Conservation (phyloP, 1,284 basidiomycete species). For the Boletellus sp. region DNA sequence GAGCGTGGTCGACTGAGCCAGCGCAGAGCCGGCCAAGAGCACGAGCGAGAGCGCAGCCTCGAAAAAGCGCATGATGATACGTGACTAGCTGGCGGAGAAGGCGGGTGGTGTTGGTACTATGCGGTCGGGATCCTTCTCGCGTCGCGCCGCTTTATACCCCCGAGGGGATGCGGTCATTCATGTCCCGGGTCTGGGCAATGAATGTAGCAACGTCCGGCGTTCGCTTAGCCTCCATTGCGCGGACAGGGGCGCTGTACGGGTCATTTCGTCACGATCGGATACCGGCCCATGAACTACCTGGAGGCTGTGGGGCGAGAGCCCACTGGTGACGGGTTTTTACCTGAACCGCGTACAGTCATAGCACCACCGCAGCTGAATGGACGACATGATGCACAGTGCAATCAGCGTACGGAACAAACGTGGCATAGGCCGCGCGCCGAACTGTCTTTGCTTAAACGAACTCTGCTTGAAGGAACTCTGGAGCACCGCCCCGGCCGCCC, state of each 20-base stretch:
- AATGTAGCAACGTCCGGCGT: too few species aligned
- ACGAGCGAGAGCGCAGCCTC: constrained; percentile 12
- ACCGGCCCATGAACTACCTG: constrained; percentile 3
- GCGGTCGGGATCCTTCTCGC: neutral
- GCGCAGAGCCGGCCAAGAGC: constrained; percentile 9
- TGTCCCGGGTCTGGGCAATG: neutral
- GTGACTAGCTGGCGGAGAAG: neutral
- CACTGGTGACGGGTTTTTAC: constrained; percentile 1
- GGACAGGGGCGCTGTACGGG: neutral
- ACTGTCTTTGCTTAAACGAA: too few species aligned
- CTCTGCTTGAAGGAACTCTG: too few species aligned
- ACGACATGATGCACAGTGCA: too few species aligned
- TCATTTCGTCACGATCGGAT: constrained; percentile 1
- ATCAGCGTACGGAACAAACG: too few species aligned
- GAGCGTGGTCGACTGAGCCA: constrained; percentile 21
- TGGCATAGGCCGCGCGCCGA: too few species aligned
- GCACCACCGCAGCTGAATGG: too few species aligned
- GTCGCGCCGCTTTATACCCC: constrained; percentile 17
- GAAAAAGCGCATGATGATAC: constrained; percentile 17
- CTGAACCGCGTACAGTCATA: too few species aligned
- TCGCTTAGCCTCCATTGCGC: neutral
- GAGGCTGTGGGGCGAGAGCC: constrained; percentile 1
- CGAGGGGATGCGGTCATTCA: neutral
- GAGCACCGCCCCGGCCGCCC: too few species aligned
- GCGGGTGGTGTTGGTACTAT: neutral